Percentiles rank a stretch among this genome's conserved stretches.
These are phyloP conservation scores for Mrakia gelida DNA, from an alignment of 768 basidiomycete genomes.

Conservation along the genomic window DNA sequence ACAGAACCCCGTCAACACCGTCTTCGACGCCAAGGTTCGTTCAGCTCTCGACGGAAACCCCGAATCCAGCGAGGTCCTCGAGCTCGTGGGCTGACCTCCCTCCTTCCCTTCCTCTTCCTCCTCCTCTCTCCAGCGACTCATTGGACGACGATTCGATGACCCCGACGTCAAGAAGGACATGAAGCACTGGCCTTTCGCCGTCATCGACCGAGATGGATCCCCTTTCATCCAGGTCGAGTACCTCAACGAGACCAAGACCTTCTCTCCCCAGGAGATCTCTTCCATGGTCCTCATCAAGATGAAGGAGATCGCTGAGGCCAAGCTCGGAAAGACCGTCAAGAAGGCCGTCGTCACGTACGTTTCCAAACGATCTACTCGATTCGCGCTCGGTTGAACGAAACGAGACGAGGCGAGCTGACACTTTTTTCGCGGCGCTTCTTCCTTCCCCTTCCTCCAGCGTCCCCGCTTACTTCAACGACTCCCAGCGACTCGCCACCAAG, in stretches of 20 bases:
- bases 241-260: constrained; percentile 88
- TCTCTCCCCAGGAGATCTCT: constrained; percentile 98
- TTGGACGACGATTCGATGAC: constrained; percentile 93
- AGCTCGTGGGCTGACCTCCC: neutral
- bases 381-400: neutral
- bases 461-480: constrained; percentile 99
- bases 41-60: neutral
- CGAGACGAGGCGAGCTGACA: neutral
- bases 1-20: constrained; percentile 88
- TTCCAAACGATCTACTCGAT: neutral
- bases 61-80: too few species aligned
- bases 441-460: constrained; percentile 50
- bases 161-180: constrained; percentile 96
- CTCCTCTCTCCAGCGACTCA: constrained; percentile 59
- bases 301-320: constrained; percentile 99
- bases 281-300: constrained; percentile 99
- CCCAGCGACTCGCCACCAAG: constrained; percentile 97
- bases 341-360: constrained; percentile 97
- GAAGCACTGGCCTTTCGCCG: constrained; percentile 95
- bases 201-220: constrained; percentile 93
- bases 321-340: constrained; percentile 96
- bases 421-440: neutral
- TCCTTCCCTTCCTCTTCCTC: neutral
- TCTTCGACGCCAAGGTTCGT: constrained; percentile 82
- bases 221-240: constrained; percentile 90